Conservation (phyloP, 2,329 filamentous ascomycete genomes). For the Dactylellina parvicollis region DNA sequence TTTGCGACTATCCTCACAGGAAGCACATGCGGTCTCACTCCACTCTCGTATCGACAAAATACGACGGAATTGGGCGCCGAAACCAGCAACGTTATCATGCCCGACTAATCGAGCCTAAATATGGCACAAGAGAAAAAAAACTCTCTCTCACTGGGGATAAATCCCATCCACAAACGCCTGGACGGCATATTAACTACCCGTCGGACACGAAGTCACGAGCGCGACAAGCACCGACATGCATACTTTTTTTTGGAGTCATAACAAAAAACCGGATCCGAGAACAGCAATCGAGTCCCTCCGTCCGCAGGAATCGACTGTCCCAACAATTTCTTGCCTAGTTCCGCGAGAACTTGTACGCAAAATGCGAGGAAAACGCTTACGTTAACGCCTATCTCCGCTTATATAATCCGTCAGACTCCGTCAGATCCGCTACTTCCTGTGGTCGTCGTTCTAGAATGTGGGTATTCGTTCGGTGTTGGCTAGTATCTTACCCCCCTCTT, state of each 20-base stretch:
- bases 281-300: too few relatives aligned
- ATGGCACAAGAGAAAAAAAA: not conserved
- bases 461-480: not conserved
- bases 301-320: too few relatives aligned
- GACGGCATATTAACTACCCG: not conserved
- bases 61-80: too few relatives aligned
- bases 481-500: too few relatives aligned
- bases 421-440: not conserved
- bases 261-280: too few relatives aligned
- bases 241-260: too few relatives aligned
- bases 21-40: too few relatives aligned
- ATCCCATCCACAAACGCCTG: too few relatives aligned
- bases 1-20: too few relatives aligned
- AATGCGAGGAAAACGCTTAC: too few relatives aligned
- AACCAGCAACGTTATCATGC: too few relatives aligned
- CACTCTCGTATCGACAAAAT: too few relatives aligned
- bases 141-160: not conserved
- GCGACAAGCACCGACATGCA: not conserved
- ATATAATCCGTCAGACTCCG: slow-evolving; percentile 35
- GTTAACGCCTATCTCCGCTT: slow-evolving; percentile 46
- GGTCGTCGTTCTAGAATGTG: not conserved
- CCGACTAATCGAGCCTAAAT: not conserved
- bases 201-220: not conserved
- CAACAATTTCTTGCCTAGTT: not conserved
- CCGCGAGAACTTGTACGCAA: not conserved